Base-by-base conservation (phyloP, 1,139 yeast species). In the Pichia sp. region DNA sequence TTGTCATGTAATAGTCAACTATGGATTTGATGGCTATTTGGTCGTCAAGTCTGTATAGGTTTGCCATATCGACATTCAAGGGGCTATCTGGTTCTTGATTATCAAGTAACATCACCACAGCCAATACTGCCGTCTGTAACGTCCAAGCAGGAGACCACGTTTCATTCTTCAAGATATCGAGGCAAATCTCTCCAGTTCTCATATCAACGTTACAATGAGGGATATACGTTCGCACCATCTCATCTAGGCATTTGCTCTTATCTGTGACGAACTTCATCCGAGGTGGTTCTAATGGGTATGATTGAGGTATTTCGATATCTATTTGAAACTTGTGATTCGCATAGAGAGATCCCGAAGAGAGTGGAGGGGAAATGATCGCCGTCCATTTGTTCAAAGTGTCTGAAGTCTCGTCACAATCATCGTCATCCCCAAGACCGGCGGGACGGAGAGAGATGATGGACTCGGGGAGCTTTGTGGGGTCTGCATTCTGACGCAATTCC, bases 81-180 rank as follows among this genome's bases (percentile, higher is more conserved):
- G 96, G 96, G 26, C 88, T 77, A 48, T 82, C 82, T 0, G 94
- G 91, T 53, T 82, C 95, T 0, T 95, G 95, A 38, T 77, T 77
- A 38, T 72, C 75, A 17, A 87, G 59, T 44, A 87, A 67, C 53
- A 77, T 69, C 38, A 80, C 62, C 2, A 86, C 74, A 0, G 95
- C 94, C 22, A 75, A 69, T 32, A 84, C 65, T n/a, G 84, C 69
- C 39, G 82, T 69, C 35, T 76, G 64, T 29, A 87, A 55, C 29
- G 83, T 77, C 94, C 95, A 87, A 2, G 94, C 94, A 0, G 96
- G 96, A 0, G 91, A 73, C 96, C 96, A 87, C 43, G 70, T 72
- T 53, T 56, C 47, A 76, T 74, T 38, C 83, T 44, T 34, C 17
- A 48, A 64, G 12, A 86, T 80, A 54, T 86, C 94, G n/a, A 87